These are phyloP conservation scores for Bombardia bombarda DNA, from an alignment of 495 filamentous ascomycete species.

Conservation along the genomic window DNA sequence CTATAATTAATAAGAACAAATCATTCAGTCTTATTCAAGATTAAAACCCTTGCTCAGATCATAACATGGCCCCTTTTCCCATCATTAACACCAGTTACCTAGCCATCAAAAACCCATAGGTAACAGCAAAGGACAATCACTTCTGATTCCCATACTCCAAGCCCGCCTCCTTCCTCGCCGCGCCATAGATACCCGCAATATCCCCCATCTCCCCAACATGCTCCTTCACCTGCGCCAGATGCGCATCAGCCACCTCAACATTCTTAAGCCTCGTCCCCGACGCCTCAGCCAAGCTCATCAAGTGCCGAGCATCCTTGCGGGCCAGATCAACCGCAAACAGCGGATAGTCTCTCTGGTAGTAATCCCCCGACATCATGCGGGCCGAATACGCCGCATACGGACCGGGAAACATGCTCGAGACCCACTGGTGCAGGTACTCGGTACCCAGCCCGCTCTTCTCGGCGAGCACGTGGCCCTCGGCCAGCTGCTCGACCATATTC, in stretches of 20 bases:
- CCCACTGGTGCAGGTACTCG: conserved; percentile 57
- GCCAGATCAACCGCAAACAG: conserved; percentile 83
- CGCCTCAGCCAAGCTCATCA: conserved; percentile 53
- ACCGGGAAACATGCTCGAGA: conserved; percentile 58
- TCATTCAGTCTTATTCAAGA: no score
- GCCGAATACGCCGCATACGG: conserved; percentile 61
- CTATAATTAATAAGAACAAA: no score
- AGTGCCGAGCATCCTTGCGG: conserved; percentile 78
- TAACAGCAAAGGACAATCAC: no score
- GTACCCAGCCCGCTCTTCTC: conserved; percentile 74
- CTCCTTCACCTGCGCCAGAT: conserved; percentile 58
- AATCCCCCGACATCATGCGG: conserved; percentile 69
- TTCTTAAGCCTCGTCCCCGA: conserved; percentile 56
- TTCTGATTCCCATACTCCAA: conserved; percentile 62
- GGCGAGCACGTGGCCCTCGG: conserved; percentile 67
- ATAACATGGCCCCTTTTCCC: no score
- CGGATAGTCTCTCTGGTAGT: conserved; percentile 54
- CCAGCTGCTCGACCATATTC: conserved; percentile 70
- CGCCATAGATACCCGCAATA: conserved; percentile 78
- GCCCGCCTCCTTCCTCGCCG: conserved; percentile 59
- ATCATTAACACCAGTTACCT: no score
- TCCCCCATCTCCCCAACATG: conserved; percentile 70
- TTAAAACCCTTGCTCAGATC: no score
- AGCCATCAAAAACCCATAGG: no score
- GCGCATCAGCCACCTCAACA: conserved; percentile 58